A percentile compares a stretch with the other conserved stretches of the same genome.
Conservation (phyloP, 2,329 filamentous ascomycete genomes). For the Tolypocladium inflatum region DNA sequence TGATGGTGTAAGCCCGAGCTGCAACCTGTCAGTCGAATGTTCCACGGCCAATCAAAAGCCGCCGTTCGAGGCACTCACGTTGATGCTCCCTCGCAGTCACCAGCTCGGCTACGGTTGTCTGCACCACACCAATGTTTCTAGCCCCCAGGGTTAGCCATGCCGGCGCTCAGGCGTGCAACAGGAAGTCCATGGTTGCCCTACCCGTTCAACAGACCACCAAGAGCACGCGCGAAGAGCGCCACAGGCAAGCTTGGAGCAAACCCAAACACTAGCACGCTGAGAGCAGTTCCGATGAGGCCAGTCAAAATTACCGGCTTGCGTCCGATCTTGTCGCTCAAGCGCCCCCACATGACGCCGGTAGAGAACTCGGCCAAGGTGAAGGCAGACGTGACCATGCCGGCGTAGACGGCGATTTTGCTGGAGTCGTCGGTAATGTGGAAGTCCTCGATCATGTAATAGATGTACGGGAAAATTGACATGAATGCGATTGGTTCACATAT, state of each 20-base stretch:
- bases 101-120: slow-evolving; percentile 90
- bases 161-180: neutral
- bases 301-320: slow-evolving; percentile 86
- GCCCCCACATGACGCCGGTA: slow-evolving; percentile 86
- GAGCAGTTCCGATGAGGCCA: slow-evolving; percentile 80
- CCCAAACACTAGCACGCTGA: slow-evolving; percentile 89
- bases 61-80: slow-evolving; percentile 42
- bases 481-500: slow-evolving; percentile 99
- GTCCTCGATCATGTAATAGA: slow-evolving; percentile 93
- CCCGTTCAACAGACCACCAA: slow-evolving; percentile 90
- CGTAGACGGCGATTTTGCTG: slow-evolving; percentile 79
- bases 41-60: slow-evolving; percentile 7
- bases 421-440: slow-evolving; percentile 76
- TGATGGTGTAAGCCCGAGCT: slow-evolving; percentile 92
- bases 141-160: neutral
- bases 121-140: slow-evolving; percentile 87
- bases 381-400: slow-evolving; percentile 90
- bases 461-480: slow-evolving; percentile 98
- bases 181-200: slow-evolving; percentile 25
- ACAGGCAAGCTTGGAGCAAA: slow-evolving; percentile 75
- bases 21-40: slow-evolving; percentile 1
- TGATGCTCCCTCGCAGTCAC: slow-evolving; percentile 91
- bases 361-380: slow-evolving; percentile 95
- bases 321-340: slow-evolving; percentile 82
- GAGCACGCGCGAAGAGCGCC: slow-evolving; percentile 76